These are phyloP conservation scores for Ochetophila trinervis DNA, from an alignment of 306 rosid species.

Conservation along the genomic window DNA sequence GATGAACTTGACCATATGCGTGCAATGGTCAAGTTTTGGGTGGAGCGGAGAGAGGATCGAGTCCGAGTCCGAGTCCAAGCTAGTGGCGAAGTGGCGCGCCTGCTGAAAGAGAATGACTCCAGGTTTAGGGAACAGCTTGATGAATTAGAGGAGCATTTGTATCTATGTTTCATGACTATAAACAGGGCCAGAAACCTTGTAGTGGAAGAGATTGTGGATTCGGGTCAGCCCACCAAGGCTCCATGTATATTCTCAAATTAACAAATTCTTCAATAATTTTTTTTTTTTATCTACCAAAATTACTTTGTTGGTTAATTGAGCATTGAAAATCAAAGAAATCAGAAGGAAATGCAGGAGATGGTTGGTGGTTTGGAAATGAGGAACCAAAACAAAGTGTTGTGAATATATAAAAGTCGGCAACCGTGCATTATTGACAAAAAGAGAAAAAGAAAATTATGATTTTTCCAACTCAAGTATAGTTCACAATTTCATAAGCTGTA, in stretches of 20 bases:
- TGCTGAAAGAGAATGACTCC: constrained; percentile 43
- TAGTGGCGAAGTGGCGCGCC: constrained; percentile 44
- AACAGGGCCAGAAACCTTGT: constrained; percentile 73
- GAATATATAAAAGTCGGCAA: too few relatives aligned
- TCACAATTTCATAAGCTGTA: too few relatives aligned
- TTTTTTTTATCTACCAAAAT: neutral
- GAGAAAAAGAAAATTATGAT: too few relatives aligned
- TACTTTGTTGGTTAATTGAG: too few relatives aligned
- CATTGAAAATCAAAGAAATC: too few relatives aligned
- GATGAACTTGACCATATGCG: constrained; percentile 66
- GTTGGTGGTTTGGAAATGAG: too few relatives aligned
- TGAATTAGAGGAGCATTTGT: constrained; percentile 83
- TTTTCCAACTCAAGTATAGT: too few relatives aligned
- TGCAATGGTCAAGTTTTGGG: constrained; percentile 45
- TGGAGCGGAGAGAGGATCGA: constrained; percentile 37
- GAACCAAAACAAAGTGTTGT: too few relatives aligned
- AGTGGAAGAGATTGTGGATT: constrained; percentile 39
- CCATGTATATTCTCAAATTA: neutral
- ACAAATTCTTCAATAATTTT: neutral
- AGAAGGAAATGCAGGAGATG: too few relatives aligned
- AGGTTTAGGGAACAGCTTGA: constrained; percentile 60
- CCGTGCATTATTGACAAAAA: too few relatives aligned
- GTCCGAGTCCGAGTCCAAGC: constrained; percentile 34
- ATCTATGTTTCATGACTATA: constrained; percentile 78
- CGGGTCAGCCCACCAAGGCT: neutral